A percentile compares a stretch with the other conserved stretches of the same genome.
These are phyloP conservation scores for Coemansia sp. DNA, from an alignment of 192 early-diverging fungal species.

Conservation along the genomic window DNA sequence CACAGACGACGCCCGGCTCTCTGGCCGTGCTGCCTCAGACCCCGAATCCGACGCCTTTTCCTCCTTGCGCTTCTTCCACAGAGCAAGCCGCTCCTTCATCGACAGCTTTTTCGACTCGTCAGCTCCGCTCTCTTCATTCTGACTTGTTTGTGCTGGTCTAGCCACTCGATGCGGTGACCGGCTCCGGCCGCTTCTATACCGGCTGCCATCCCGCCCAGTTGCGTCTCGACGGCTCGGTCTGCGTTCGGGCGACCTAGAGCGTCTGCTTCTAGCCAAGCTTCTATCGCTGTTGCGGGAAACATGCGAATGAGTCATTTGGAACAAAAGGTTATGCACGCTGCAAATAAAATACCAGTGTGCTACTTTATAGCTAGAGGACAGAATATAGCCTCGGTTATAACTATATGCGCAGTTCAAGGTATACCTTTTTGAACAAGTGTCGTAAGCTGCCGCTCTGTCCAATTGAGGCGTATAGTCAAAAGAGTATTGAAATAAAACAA, in stretches of 20 bases:
- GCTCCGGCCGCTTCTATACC: slow-evolving; percentile 6
- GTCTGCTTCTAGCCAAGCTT: slow-evolving; percentile 17
- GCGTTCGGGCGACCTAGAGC: slow-evolving; percentile 30
- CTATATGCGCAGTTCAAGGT: background rate
- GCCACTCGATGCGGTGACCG: slow-evolving; percentile 16
- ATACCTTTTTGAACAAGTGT: background rate
- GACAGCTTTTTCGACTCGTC: slow-evolving; percentile 69
- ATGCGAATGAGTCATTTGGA: slow-evolving; percentile 42
- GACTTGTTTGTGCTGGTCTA: background rate
- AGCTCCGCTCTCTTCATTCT: slow-evolving; percentile 23
- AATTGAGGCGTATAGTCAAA: background rate
- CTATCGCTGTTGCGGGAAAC: slow-evolving; percentile 36
- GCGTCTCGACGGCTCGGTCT: background rate
- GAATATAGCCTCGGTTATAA: no score
- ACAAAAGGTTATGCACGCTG: background rate
- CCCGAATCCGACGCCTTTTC: slow-evolving; percentile 12
- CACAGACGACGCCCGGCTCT: slow-evolving; percentile 4
- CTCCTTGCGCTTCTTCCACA: slow-evolving; percentile 76
- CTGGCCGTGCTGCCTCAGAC: background rate
- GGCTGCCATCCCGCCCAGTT: background rate
- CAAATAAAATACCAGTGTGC: background rate
- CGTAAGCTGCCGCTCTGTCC: background rate
- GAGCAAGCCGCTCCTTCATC: slow-evolving; percentile 75
- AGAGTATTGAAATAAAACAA: background rate
- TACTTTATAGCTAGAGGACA: no score